Evolutionary conservation across 2,329 filamentous ascomycete species (phyloP), one percentile per base, ranked within the genome.

Genomic region (Xylariaceae sp.): DNA sequence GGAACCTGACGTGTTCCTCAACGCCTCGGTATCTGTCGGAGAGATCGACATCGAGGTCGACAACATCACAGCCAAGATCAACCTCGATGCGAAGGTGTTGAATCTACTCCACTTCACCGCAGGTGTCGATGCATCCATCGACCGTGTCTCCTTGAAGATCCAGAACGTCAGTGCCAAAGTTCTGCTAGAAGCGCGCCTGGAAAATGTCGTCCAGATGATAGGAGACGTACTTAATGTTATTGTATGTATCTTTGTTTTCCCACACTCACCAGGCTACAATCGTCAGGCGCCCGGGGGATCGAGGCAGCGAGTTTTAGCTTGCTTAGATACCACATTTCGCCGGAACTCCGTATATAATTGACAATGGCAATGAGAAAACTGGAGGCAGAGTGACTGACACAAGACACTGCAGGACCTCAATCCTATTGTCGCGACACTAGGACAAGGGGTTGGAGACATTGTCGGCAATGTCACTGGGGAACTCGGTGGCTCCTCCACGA

Each of bases 61-160:
- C 53, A 83, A 84, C 60, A 73, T 84, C 50, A 81, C 79, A 1
- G 81, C 81, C 47, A 82, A 83, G 62, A 75, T 83, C 66, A 84
- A 82, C 62, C 72, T 83, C 31, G 79, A 82, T 54, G 80, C 79
- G 5, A 76, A 82, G 63, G 80, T 84, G 10, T 72, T 84, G 39
- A 74, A 77, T 55, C 72, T 85, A 42, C 75, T 85, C 42, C 70
- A 76, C 51, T 83, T 85, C 73, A 82, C 78, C 58, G 82, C 82
- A 2, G 82, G 82, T 42, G 81, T 86, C 36, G 78, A 82, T 62
- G 73, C 79, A 2, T 77, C 73, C 46, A 80, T 85, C 69, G 77
- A 82, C 60, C 73, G 77, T 45, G 81, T 86, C 42, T 66, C 72
- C 40, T 71, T 84, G 11, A 70, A 70, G 14, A 84, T 84, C 61